Conservation (phyloP, 2,329 filamentous ascomycete genomes). For the Penicillium hordei region DNA sequence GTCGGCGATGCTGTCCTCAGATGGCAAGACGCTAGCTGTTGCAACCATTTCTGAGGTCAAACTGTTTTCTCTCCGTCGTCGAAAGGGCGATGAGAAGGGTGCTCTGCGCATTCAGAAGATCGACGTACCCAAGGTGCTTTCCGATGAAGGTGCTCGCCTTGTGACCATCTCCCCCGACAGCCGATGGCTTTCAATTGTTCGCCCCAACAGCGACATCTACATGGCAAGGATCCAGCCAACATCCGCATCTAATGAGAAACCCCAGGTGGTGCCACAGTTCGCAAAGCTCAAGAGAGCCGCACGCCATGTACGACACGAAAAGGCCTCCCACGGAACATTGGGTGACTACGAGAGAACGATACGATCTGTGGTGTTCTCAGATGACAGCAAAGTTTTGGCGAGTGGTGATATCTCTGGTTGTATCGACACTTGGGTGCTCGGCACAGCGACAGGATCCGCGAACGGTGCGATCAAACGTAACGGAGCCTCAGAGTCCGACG, state of each 20-base stretch:
- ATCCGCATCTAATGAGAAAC: conserved; percentile 45
- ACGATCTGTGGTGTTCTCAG: conserved; percentile 72
- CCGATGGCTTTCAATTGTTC: conserved; percentile 52
- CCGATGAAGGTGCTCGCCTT: conserved; percentile 64
- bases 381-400: conserved; percentile 75
- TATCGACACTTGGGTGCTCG: conserved; percentile 81
- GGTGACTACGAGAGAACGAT: conserved; percentile 77
- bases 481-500: conserved; percentile 49
- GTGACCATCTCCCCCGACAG: conserved; percentile 54
- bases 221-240: conserved; percentile 51
- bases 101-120: conserved; percentile 70
- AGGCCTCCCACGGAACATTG: conserved; percentile 63
- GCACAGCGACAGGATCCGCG: conserved; percentile 47
- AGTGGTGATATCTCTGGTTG: conserved; percentile 79
- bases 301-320: conserved; percentile 38
- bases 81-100: conserved; percentile 54
- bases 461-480: conserved; percentile 39
- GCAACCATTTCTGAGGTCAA: conserved; percentile 74
- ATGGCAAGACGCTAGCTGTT: conserved; percentile 73
- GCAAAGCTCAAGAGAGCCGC: conserved; percentile 41
- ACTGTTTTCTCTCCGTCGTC: conserved; percentile 67
- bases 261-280: conserved; percentile 46
- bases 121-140: conserved; percentile 58
- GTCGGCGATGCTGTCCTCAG: conserved; percentile 67
- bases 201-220: conserved; percentile 60